Evolutionary conservation across 2,329 filamentous ascomycete genomes (phyloP).

Genomic region (Exophiala sp.): DNA sequence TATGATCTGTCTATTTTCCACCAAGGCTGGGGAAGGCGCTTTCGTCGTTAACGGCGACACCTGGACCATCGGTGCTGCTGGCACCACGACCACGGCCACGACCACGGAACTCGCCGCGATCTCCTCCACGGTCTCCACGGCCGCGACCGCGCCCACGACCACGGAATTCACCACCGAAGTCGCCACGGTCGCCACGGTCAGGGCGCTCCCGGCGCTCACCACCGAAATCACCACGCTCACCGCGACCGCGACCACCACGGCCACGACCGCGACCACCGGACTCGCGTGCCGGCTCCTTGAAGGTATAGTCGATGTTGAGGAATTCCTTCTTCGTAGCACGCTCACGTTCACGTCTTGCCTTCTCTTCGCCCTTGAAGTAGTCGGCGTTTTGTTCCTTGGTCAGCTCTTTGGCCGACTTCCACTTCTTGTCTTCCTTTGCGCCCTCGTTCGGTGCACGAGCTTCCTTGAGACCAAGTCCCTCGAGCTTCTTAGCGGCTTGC

Average conservation of each 20-base stretch:
- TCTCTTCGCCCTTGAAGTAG: conserved; percentile 75
- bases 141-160: conserved; percentile 42
- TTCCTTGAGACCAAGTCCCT: conserved; percentile 60
- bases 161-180: conserved; percentile 35
- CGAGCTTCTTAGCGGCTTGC: conserved; percentile 70
- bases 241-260: conserved; percentile 45
- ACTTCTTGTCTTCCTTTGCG: conserved; percentile 70
- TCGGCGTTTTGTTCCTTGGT: conserved; percentile 59
- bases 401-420: conserved; percentile 39
- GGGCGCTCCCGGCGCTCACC: conserved; percentile 38
- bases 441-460: conserved; percentile 93
- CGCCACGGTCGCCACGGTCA: conserved; percentile 37
- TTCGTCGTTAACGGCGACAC: conserved; percentile 27
- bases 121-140: conserved; percentile 12
- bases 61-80: conserved; percentile 22
- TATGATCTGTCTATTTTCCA: conserved; percentile 22
- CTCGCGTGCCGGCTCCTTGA: conserved; percentile 63
- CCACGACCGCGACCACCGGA: conserved; percentile 46
- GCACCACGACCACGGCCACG: conserved; percentile 45
- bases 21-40: conserved; percentile 29
- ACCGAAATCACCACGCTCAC: conserved; percentile 33
- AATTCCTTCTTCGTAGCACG: conserved; percentile 80
- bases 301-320: conserved; percentile 83
- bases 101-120: conserved; percentile 47
- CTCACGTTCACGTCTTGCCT: conserved; percentile 78